Percentiles rank a stretch among this genome's conserved stretches.
Evolutionary conservation across 148 eudicot species (phyloP).

Genomic region (Rhododendron vialii): DNA sequence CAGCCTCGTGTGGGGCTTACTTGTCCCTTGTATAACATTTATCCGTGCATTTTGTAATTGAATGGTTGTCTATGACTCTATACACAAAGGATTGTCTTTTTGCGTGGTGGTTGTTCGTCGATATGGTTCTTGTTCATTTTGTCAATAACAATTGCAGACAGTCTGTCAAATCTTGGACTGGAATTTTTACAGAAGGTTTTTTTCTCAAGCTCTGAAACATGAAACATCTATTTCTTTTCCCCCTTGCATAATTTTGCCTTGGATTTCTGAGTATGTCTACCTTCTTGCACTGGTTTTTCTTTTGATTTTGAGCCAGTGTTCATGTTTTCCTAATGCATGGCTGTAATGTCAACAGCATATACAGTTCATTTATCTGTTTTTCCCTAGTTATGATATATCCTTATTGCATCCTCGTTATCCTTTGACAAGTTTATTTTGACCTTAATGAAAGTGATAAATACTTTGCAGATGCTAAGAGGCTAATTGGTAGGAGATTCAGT

Average conservation of each 20-base stretch:
- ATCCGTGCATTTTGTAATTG: background rate
- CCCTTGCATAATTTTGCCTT: background rate
- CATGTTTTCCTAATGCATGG: background rate
- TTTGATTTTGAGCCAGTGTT: background rate
- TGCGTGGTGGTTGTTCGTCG: background rate
- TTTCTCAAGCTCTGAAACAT: background rate
- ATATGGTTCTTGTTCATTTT: background rate
- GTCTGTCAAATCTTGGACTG: background rate
- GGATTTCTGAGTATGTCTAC: background rate
- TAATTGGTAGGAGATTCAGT: conserved; percentile 42
- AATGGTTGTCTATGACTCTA: background rate
- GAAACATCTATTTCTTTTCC: background rate
- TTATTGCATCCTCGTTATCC: too few species aligned
- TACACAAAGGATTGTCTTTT: background rate
- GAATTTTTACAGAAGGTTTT: background rate
- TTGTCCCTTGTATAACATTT: background rate
- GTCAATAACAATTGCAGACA: background rate
- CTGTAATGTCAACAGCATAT: background rate
- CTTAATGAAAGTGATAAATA: background rate
- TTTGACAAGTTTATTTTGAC: background rate
- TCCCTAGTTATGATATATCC: background rate
- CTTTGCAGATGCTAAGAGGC: conserved; percentile 34
- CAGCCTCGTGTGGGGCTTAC: background rate
- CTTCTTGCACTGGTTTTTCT: background rate
- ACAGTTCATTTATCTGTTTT: background rate